A percentile compares a stretch with the other conserved stretches of the same genome.
Evolutionary conservation across 352 stramenopile species (phyloP).

Genomic region (Albugo laibachii): DNA sequence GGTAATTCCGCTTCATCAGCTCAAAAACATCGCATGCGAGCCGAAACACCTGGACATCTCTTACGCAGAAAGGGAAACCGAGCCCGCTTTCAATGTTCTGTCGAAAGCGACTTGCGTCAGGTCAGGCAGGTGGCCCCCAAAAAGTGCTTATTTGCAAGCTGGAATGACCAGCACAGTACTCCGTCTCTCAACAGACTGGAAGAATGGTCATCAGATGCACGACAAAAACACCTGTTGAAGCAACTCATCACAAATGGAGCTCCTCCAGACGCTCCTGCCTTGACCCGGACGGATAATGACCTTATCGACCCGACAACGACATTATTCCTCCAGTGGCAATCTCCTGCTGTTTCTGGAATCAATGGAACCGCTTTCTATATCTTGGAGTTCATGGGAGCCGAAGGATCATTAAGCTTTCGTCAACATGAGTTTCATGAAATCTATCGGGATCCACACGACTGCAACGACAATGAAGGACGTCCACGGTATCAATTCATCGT

Average conservation of each 20-base stretch:
- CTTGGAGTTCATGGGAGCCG: conserved; percentile 53
- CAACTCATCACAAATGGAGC: conserved; percentile 39
- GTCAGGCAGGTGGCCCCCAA: conserved; percentile 29
- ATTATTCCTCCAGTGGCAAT: conserved; percentile 41
- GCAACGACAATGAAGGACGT: conserved; percentile 52
- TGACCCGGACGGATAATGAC: conserved; percentile 33
- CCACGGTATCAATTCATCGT: conserved; percentile 59
- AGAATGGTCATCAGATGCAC: conserved; percentile 41
- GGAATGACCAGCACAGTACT: conserved; percentile 27
- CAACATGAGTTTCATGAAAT: conserved; percentile 64
- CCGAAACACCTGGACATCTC: conserved; percentile 42
- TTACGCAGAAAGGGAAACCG: conserved; percentile 31
- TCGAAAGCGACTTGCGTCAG: conserved; percentile 44
- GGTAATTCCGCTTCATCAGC: conserved; percentile 14
- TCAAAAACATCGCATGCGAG: conserved; percentile 21
- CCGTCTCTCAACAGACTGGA: conserved; percentile 50
- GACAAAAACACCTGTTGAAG: conserved; percentile 47
- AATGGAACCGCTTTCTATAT: conserved; percentile 71
- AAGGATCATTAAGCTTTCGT: conserved; percentile 41
- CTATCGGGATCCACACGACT: conserved; percentile 75
- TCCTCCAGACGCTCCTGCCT: conserved; percentile 26
- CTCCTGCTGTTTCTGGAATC: conserved; percentile 16
- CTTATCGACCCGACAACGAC: conserved; percentile 50
- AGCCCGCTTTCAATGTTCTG: conserved; percentile 22
- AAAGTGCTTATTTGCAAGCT: conserved; percentile 35